Evolutionary conservation across 176 grass and related monocot species (phyloP).

Genomic region (Urochloa ruziziensis): DNA sequence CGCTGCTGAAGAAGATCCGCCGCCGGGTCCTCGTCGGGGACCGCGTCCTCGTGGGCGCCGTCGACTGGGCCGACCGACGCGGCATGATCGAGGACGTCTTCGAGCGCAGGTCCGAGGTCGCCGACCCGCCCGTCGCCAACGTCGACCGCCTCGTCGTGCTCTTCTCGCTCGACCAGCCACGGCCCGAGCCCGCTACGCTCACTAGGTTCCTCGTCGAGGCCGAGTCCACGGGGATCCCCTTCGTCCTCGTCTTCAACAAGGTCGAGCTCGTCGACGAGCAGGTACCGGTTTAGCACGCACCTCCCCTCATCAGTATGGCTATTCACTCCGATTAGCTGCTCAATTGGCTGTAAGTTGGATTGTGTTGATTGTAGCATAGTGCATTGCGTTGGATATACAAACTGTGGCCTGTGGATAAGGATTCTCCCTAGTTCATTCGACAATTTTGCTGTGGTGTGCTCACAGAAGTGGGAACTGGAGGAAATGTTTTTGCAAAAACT

Average conservation of each 20-base stretch:
- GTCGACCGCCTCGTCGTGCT: constrained; percentile 75
- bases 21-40: constrained; percentile 87
- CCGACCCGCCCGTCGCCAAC: constrained; percentile 80
- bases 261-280: constrained; percentile 69
- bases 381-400: not conserved
- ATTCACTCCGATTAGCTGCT: not conserved
- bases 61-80: constrained; percentile 74
- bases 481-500: not conserved
- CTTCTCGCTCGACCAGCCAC: constrained; percentile 78
- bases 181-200: constrained; percentile 71
- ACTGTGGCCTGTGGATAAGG: not conserved
- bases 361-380: not conserved
- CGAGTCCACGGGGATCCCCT: constrained; percentile 64
- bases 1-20: constrained; percentile 92
- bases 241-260: constrained; percentile 82
- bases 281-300: constrained; percentile 26
- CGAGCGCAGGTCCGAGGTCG: constrained; percentile 60
- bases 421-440: not conserved
- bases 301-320: not conserved
- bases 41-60: constrained; percentile 61
- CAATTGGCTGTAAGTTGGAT: not conserved
- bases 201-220: constrained; percentile 95
- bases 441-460: not conserved
- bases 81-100: constrained; percentile 93
- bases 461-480: not conserved